Base-by-base conservation (phyloP, 1,284 basidiomycete species). In the Xerocomus amazonicus region DNA sequence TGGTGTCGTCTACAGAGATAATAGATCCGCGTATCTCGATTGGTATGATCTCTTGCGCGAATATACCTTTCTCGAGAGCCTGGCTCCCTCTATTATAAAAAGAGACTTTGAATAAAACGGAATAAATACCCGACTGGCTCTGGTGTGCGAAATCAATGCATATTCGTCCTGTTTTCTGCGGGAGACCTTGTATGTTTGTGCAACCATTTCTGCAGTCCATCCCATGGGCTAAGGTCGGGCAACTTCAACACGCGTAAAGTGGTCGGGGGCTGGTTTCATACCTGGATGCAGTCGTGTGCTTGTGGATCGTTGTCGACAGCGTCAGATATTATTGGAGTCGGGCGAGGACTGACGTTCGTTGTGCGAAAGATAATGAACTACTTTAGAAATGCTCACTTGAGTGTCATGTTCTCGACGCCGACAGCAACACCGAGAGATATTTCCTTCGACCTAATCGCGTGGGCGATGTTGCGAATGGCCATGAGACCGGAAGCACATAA, bases 141-240 rank as follows among this genome's bases (percentile, higher is more conserved):
- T 80, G 27, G 80, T 81, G 68, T 94, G 91, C 0, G 90, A 92
- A 45, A 89, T 79, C 27, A 89, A 72, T 0, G 91, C 90, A 61
- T 84, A 91, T 57, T 87, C 75, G 65, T 94, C 92, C 70, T 92
- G 90, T 63, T 80, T 87, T 62, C 80, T 70, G 13, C 91, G 81
- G 14, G 87, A 76, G 49, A 94, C 72, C 34, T 83, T 77, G 71
- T 87, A 94, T 23, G 81, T 75, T 57, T 84, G 69, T 14, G 89
- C 89, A 16, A 91, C 87, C 80, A 90, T 87, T 66, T 94, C 91
- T 3, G 88, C 90, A 1, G 91, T 93, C 91, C 91, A 93, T 10
- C 92, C 91, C 91, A 94, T 94, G 13, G 92, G 88, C 87, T 92
- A 56, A 7, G 45, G 23, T 46, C 41, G 43, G n/a, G 17, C n/a